phyloP scores from a whole-genome alignment of 305 asterid genomes.

The Fraxinus albicans region DNA sequence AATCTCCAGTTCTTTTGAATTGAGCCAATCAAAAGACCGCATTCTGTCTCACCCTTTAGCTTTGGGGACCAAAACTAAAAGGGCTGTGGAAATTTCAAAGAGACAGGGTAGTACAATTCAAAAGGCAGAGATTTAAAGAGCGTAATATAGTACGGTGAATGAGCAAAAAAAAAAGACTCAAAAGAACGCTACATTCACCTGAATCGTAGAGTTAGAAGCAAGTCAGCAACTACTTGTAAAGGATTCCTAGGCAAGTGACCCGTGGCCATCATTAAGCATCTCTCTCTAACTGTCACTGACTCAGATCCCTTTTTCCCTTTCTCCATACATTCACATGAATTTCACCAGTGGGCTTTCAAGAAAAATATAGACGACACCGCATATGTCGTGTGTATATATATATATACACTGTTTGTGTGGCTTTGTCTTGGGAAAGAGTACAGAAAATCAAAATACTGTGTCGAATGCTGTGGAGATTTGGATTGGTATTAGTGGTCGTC shows the following conservation, averaged over 20 bases:
- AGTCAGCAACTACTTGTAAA: constrained; percentile 40
- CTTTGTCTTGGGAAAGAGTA: background rate
- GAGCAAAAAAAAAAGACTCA: constrained; percentile 19
- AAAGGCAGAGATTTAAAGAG: constrained; percentile 18
- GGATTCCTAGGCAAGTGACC: constrained; percentile 47
- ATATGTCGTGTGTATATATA: background rate
- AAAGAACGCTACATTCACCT: constrained; percentile 59
- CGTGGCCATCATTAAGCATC: constrained; percentile 56
- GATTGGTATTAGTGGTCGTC: background rate
- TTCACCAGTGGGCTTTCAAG: constrained; percentile 55
- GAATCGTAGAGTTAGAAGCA: constrained; percentile 48
- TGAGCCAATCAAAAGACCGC: constrained; percentile 1
- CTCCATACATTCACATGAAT: constrained; percentile 59
- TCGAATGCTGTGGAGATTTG: background rate
- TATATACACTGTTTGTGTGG: constrained; percentile 3
- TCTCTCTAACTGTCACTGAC: constrained; percentile 15
- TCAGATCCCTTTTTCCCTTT: constrained; percentile 58
- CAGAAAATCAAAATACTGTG: background rate
- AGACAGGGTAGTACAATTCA: constrained; percentile 12
- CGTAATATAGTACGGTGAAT: constrained; percentile 11
- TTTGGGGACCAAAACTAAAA: background rate
- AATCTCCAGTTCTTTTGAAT: constrained; percentile 5
- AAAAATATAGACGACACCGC: constrained; percentile 27
- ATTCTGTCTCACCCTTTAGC: background rate
- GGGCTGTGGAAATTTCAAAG: background rate